Conservation (phyloP, 805 yeast genomes). For the Candida morakotiae region DNA sequence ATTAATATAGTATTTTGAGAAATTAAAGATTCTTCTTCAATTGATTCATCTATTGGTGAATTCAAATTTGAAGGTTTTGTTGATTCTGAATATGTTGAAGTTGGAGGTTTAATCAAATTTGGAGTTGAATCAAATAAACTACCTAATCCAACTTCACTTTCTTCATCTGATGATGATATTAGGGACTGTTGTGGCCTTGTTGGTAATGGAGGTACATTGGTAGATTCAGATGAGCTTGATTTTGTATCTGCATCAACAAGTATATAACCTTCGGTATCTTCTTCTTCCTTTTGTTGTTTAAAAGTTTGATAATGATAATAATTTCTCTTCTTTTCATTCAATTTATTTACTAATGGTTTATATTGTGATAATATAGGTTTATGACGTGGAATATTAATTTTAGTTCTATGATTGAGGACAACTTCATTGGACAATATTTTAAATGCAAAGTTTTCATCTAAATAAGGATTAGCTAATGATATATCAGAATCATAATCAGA, state of each 20-base stretch:
- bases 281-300: slow-evolving; percentile 11
- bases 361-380: slow-evolving; percentile 38
- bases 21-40: background rate
- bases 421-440: slow-evolving; percentile 28
- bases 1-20: slow-evolving; percentile 21
- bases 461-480: slow-evolving; percentile 50
- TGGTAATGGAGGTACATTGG: slow-evolving; percentile 3
- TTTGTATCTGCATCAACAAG: slow-evolving; percentile 10
- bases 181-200: slow-evolving; percentile 7
- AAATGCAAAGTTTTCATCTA: slow-evolving; percentile 48
- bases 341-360: slow-evolving; percentile 26
- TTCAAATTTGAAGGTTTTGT: slow-evolving; percentile 17
- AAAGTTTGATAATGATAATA: slow-evolving; percentile 29
- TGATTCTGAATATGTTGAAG: slow-evolving; percentile 14
- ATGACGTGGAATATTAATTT: slow-evolving; percentile 45
- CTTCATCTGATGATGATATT: slow-evolving; percentile 22
- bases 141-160: slow-evolving; percentile 19
- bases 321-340: slow-evolving; percentile 24
- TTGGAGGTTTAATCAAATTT: slow-evolving; percentile 12
- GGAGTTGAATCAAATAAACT: slow-evolving; percentile 16
- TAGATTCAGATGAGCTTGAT: slow-evolving; percentile 3
- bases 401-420: background rate
- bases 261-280: slow-evolving; percentile 18
- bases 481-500: slow-evolving; percentile 44
- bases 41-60: slow-evolving; percentile 12